Conservation (phyloP, 805 yeast species). For the Wickerhamiella slavikovae region DNA sequence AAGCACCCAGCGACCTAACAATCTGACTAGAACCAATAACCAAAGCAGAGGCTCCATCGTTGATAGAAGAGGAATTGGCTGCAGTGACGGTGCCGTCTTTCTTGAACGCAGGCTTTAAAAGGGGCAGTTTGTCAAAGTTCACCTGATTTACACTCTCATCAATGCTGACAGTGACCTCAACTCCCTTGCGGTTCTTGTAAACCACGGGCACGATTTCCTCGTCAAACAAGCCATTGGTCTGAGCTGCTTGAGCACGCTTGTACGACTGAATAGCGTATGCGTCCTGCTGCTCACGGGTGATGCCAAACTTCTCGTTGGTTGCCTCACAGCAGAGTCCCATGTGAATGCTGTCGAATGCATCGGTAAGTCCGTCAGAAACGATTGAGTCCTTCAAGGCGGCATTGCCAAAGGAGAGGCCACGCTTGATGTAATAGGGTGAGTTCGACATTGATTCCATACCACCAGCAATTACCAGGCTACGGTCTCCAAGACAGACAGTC, state of each 20-base stretch:
- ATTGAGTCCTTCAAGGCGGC: constrained; percentile 35
- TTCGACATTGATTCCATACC: constrained; percentile 96
- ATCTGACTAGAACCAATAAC: constrained; percentile 63
- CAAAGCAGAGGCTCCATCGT: constrained; percentile 92
- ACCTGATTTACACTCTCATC: constrained; percentile 67
- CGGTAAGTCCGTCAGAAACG: constrained; percentile 69
- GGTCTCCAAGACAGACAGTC: constrained; percentile 60
- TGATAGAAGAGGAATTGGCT: constrained; percentile 81
- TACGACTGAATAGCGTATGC: constrained; percentile 63
- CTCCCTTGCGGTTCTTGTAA: constrained; percentile 50
- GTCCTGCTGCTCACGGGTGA: constrained; percentile 74
- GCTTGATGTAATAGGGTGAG: constrained; percentile 70
- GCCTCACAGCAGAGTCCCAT: constrained; percentile 96
- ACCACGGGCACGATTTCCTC: constrained; percentile 68
- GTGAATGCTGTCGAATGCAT: constrained; percentile 64
- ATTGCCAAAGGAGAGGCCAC: constrained; percentile 38
- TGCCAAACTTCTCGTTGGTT: constrained; percentile 58
- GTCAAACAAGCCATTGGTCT: constrained; percentile 49
- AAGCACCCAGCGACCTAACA: constrained; percentile 54
- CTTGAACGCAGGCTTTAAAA: constrained; percentile 79
- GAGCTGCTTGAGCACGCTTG: constrained; percentile 58
- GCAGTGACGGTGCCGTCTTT: constrained; percentile 91
- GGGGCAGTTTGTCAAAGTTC: constrained; percentile 45
- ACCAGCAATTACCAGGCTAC: constrained; percentile 79
- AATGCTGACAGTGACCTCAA: constrained; percentile 33